Evolutionary conservation across 225 moss, liverwort and hornwort genomes (phyloP).

Genomic region (Lunularia cruciata): DNA sequence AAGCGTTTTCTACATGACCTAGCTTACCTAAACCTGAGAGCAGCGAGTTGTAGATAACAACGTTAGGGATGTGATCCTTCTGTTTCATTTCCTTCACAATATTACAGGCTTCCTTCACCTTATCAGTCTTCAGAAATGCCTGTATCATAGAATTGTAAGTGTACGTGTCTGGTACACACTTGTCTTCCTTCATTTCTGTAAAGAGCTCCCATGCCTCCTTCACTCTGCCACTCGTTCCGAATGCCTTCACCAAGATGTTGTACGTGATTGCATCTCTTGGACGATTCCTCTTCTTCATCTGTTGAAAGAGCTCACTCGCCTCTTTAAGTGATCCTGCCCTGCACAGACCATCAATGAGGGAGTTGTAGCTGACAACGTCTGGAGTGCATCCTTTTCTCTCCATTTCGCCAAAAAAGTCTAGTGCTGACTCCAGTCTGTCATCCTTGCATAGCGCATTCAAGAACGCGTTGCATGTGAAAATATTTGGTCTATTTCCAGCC

Average conservation of each 20-base stretch:
- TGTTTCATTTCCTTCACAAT: conserved; percentile 38
- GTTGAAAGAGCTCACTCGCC: conserved; percentile 46
- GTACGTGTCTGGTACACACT: conserved; percentile 46
- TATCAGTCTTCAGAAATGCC: conserved; percentile 11
- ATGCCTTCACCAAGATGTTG: conserved; percentile 61
- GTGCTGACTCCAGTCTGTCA: conserved; percentile 54
- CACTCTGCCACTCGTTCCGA: conserved; percentile 48
- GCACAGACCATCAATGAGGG: conserved; percentile 63
- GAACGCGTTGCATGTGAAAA: conserved; percentile 58
- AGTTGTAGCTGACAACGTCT: conserved; percentile 56
- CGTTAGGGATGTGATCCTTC: conserved; percentile 52
- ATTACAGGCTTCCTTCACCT: conserved; percentile 13
- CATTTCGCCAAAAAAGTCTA: conserved; percentile 42
- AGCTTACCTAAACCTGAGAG: conserved; percentile 65
- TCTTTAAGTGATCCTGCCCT: conserved; percentile 50
- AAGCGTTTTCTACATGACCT: conserved; percentile 59
- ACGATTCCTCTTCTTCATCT: conserved; percentile 56
- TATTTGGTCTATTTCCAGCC: conserved; percentile 47
- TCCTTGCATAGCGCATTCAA: conserved; percentile 56
- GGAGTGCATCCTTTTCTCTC: conserved; percentile 43
- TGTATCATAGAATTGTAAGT: conserved; percentile 50
- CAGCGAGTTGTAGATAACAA: conserved; percentile 58
- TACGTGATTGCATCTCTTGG: conserved; percentile 67
- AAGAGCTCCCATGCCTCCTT: conserved; percentile 63
- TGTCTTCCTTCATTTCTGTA: conserved; percentile 57